These are phyloP conservation scores for Tolypocladium album DNA, from an alignment of 2,329 filamentous ascomycete species.

Conservation along the genomic window DNA sequence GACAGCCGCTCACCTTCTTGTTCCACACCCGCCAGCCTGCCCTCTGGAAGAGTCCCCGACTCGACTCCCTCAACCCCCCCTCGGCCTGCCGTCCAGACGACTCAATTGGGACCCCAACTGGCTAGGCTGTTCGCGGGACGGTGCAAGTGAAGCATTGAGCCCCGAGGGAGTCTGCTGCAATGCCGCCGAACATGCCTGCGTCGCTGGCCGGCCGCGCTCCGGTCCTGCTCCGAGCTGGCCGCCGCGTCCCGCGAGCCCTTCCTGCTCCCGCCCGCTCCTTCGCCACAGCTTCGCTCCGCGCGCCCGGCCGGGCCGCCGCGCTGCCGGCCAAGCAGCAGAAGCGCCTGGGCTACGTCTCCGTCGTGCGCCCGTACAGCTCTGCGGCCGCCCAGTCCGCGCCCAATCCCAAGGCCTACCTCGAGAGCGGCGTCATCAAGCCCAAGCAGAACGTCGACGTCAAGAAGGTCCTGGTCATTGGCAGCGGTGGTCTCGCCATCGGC, in stretches of 20 bases:
- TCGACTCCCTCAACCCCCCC: slow-evolving; percentile 10
- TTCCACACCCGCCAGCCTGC: slow-evolving; percentile 4
- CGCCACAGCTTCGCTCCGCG: slow-evolving; percentile 24
- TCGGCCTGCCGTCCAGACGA: slow-evolving; percentile 5
- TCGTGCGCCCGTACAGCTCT: slow-evolving; percentile 29
- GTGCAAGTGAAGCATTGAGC: slow-evolving; percentile 24
- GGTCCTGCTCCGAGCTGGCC: slow-evolving; percentile 44
- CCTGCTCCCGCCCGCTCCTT: slow-evolving; percentile 33
- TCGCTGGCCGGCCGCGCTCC: slow-evolving; percentile 46
- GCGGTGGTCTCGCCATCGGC: slow-evolving; percentile 89
- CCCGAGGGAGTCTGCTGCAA: slow-evolving; percentile 18
- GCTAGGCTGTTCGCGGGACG: slow-evolving; percentile 23
- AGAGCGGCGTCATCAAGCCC: slow-evolving; percentile 77
- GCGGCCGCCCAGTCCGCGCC: slow-evolving; percentile 56
- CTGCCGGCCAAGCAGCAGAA: slow-evolving; percentile 23
- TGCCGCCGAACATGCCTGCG: slow-evolving; percentile 27
- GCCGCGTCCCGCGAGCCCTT: slow-evolving; percentile 34
- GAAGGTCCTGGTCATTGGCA: slow-evolving; percentile 94
- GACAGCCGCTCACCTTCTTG: slow-evolving; percentile 4
- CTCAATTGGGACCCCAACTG: slow-evolving; percentile 19
- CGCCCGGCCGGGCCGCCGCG: slow-evolving; percentile 19
- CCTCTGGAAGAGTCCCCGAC: slow-evolving; percentile 14
- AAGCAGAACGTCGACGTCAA: slow-evolving; percentile 78
- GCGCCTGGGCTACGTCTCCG: slow-evolving; percentile 36
- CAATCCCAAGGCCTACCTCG: slow-evolving; percentile 76